Evolutionary conservation across 805 yeast genomes (phyloP), one percentile per base, ranked within the genome.

Genomic region (Zygosaccharomyces bisporus): DNA sequence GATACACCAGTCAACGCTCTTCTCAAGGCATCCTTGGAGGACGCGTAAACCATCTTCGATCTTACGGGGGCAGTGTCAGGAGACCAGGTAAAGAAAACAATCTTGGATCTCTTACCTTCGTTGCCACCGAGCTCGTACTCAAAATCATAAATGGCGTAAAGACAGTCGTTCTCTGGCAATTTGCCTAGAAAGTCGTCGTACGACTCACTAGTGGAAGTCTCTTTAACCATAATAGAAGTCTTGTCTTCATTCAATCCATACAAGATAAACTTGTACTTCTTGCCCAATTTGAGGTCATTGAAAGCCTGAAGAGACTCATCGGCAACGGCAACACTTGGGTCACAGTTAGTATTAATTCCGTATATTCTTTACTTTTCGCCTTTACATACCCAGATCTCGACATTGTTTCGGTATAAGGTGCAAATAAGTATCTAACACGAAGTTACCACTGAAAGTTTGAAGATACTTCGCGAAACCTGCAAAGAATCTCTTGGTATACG

Each of bases 1-100:
- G 96, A 75, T 56, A 93, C 81, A 70, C 99, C 99, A 68, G 86
- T 91, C 65, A 93, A 77, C 45, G 99, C 91, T 73, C 96, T 88
- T 78, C 98, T 91, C 64, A 93, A 79, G 39, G 97, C 96, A 61
- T 90, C 98, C 73, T 89, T 89, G 49, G 98, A 90, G n/a, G 96
- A 81, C 38, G 99, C 98, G 75, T 90, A 91, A 52, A 91, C 86
- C 99, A 93, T 93, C 85, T 93, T 93, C 59, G 89, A 69, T 76
- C 95, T 85, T 62, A 93, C 82, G 51, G 93, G 88, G 44, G 98
- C 96, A 51, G 95, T 87, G 67, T 93, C 99, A 61, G 99, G 99
- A 51, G 97, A 82, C 99, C 99, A 93, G 56, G 93, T 86, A 75
- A 72, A 70, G 73, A 80, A 72, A 34, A 79, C 74, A 52, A 80